These are phyloP conservation scores for Brassica cretica DNA, from an alignment of 345 rosid genomes.

Conservation along the genomic window DNA sequence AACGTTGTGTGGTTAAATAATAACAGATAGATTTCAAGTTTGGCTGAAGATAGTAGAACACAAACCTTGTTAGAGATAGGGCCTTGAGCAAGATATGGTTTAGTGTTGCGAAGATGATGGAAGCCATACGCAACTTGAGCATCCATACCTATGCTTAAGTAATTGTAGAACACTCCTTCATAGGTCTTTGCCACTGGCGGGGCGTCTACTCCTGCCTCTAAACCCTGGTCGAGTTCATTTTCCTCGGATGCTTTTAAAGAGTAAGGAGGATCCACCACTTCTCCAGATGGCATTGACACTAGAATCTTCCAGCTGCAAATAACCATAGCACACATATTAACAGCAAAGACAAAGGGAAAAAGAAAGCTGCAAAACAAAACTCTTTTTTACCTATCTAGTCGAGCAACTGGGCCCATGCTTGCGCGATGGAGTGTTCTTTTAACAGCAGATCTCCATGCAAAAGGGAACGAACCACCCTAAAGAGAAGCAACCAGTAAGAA, in stretches of 20 bases:
- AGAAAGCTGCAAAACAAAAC: background rate
- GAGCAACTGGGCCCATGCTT: slow-evolving; percentile 56
- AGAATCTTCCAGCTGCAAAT: slow-evolving; percentile 74
- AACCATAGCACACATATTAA: slow-evolving; percentile 1
- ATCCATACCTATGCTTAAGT: slow-evolving; percentile 99
- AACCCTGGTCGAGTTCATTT: slow-evolving; percentile 63
- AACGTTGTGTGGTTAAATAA: background rate
- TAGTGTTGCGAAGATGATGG: slow-evolving; percentile 91
- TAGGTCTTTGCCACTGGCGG: slow-evolving; percentile 60
- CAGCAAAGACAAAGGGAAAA: background rate
- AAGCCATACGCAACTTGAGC: slow-evolving; percentile 98
- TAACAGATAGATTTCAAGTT: background rate
- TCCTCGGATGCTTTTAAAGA: slow-evolving; percentile 70
- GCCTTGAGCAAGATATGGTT: slow-evolving; percentile 95
- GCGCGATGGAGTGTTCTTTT: slow-evolving; percentile 76
- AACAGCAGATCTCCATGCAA: slow-evolving; percentile 91
- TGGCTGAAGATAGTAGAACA: background rate
- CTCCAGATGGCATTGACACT: slow-evolving; percentile 72
- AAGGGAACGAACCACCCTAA: slow-evolving; percentile 97
- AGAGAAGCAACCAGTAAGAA: too few species aligned
- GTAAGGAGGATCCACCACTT: slow-evolving; percentile 73
- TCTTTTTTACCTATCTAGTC: slow-evolving; percentile 64
- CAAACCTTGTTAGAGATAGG: slow-evolving; percentile 94
- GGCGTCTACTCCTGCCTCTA: slow-evolving; percentile 54
- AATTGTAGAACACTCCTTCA: slow-evolving; percentile 93